Evolutionary conservation across 2,329 filamentous ascomycete species (phyloP).

Genomic region (Fusarium buharicum): DNA sequence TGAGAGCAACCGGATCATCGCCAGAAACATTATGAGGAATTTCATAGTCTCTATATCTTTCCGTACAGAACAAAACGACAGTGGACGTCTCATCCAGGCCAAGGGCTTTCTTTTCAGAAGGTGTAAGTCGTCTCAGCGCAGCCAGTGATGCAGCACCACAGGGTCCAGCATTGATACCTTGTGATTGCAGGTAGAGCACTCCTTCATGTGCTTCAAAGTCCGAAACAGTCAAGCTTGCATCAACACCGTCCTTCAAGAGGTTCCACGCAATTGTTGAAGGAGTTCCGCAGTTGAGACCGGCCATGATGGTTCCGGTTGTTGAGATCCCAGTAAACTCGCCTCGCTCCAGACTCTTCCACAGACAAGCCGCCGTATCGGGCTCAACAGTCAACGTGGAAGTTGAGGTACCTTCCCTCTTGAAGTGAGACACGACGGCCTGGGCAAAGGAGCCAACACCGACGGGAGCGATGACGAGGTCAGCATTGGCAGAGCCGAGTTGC

Average conservation of each 20-base stretch:
- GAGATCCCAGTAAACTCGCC: constrained; percentile 60
- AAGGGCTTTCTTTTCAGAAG: constrained; percentile 49
- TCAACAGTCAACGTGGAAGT: constrained; percentile 72
- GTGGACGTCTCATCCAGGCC: constrained; percentile 60
- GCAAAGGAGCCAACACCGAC: constrained; percentile 80
- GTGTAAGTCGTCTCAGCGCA: constrained; percentile 63
- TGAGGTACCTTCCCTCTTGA: constrained; percentile 57
- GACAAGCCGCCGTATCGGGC: constrained; percentile 70
- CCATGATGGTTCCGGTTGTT: constrained; percentile 75
- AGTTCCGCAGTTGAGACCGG: constrained; percentile 77
- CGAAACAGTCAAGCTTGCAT: constrained; percentile 68
- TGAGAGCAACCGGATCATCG: constrained; percentile 56
- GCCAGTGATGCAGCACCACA: constrained; percentile 70
- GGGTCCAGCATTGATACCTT: constrained; percentile 65
- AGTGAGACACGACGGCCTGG: constrained; percentile 74
- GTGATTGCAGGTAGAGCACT: constrained; percentile 61
- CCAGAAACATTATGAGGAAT: constrained; percentile 54
- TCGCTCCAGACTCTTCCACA: constrained; percentile 63
- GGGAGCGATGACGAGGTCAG: constrained; percentile 67
- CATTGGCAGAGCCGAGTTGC: constrained; percentile 58
- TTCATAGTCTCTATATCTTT: constrained; percentile 64
- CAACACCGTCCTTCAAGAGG: constrained; percentile 65
- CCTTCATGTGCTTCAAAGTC: constrained; percentile 71
- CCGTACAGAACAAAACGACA: constrained; percentile 73
- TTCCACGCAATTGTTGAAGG: constrained; percentile 74